These are phyloP conservation scores for Fusarium dlaminii DNA, from an alignment of 2,329 filamentous ascomycete genomes.

Conservation along the genomic window DNA sequence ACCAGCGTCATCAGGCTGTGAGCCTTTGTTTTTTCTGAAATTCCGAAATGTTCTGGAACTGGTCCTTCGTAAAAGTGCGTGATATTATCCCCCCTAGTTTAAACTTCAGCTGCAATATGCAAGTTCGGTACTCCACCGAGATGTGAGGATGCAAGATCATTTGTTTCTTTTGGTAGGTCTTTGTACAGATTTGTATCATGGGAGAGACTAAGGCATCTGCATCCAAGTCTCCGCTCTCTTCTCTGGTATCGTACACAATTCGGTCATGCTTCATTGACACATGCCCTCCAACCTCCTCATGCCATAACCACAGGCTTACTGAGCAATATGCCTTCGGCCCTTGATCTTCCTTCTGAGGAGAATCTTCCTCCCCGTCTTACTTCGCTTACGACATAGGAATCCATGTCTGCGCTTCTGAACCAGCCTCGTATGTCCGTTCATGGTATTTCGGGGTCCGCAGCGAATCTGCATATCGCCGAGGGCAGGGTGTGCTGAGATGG, in stretches of 20 bases:
- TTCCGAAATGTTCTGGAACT: background rate
- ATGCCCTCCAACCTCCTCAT: conserved; percentile 3
- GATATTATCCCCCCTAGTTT: background rate
- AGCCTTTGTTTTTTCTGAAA: background rate
- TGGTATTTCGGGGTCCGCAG: conserved; percentile 67
- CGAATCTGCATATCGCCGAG: conserved; percentile 63
- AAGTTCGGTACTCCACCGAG: conserved; percentile 13
- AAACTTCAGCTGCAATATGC: conserved; percentile 5
- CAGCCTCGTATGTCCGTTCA: conserved; percentile 63
- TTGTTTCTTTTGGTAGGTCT: conserved; percentile 20
- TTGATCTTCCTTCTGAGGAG: conserved; percentile 62
- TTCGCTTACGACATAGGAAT: conserved; percentile 62
- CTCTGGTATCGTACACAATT: conserved; percentile 38
- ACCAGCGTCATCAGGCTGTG: conserved; percentile 1
- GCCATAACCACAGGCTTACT: conserved; percentile 12
- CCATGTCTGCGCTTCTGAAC: conserved; percentile 69
- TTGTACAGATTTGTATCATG: conserved; percentile 38
- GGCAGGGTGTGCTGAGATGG: conserved; percentile 63
- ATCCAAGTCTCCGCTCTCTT: conserved; percentile 16
- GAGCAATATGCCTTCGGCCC: conserved; percentile 55
- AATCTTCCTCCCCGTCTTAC: conserved; percentile 62
- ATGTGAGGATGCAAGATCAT: conserved; percentile 3
- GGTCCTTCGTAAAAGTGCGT: conserved; percentile 8
- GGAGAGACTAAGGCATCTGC: background rate
- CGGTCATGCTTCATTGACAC: conserved; percentile 1